These are phyloP conservation scores for Neurospora sp. DNA, from an alignment of 495 filamentous ascomycete genomes.

Conservation along the genomic window DNA sequence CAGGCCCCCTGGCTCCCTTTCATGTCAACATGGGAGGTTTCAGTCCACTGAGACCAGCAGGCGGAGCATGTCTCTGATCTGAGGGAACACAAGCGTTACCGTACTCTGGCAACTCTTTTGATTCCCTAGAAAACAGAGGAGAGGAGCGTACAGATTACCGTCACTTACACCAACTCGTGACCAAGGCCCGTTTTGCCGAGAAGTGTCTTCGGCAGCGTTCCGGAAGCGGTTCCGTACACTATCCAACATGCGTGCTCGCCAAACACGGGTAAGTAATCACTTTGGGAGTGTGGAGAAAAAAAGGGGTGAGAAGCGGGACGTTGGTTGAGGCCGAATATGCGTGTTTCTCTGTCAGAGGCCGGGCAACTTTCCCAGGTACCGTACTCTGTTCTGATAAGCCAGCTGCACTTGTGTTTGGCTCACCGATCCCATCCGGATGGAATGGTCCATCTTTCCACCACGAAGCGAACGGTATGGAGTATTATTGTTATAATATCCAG, in stretches of 20 bases:
- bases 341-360: neutral
- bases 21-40: neutral
- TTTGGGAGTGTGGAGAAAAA: neutral
- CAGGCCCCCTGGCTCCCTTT: neutral
- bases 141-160: neutral
- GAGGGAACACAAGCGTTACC: neutral
- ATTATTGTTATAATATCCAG: slow-evolving; percentile 6
- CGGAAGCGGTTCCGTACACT: neutral
- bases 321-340: neutral
- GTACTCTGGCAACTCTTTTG: neutral
- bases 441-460: slow-evolving; percentile 1
- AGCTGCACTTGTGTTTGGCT: neutral
- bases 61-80: neutral
- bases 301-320: neutral
- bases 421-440: neutral
- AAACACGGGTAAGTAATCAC: neutral
- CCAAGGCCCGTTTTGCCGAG: neutral
- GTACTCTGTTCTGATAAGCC: neutral
- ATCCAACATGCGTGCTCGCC: neutral
- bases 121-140: neutral
- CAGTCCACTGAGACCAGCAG: neutral
- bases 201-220: neutral
- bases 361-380: neutral
- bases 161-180: neutral
- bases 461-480: neutral